Evolutionary conservation across 176 grass and related monocot genomes (phyloP).

Genomic region (Zea luxurians): DNA sequence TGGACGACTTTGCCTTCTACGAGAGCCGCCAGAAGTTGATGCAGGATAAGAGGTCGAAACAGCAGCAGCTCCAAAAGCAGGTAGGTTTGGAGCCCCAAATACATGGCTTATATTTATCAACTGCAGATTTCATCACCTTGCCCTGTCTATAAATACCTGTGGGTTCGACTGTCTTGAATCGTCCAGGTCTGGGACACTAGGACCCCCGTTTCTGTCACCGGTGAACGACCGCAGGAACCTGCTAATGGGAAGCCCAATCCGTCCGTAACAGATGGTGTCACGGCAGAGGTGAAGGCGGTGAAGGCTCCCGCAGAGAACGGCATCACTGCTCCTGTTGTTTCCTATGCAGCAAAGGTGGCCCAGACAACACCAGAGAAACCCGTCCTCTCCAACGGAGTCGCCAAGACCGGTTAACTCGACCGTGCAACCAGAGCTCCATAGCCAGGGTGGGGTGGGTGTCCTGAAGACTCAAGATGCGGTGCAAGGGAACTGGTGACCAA

Average conservation of each 20-base stretch:
- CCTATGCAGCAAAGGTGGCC: constrained; percentile 46
- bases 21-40: constrained; percentile 88
- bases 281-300: constrained; percentile 47
- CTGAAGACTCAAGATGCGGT: too few species aligned
- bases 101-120: background rate
- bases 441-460: too few species aligned
- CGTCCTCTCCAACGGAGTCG: constrained; percentile 22
- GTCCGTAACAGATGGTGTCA: constrained; percentile 36
- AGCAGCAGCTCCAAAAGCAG: constrained; percentile 78
- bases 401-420: constrained; percentile 48
- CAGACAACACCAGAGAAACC: constrained; percentile 42
- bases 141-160: too few species aligned
- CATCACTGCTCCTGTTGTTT: constrained; percentile 23
- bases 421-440: constrained; percentile 7
- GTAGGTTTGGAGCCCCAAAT: background rate
- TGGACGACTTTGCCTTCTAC: constrained; percentile 91
- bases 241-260: constrained; percentile 47
- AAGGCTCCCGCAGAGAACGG: constrained; percentile 53
- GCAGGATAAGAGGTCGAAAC: constrained; percentile 82
- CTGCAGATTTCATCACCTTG: background rate
- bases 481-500: constrained; percentile 27
- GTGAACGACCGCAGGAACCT: constrained; percentile 57
- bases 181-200: constrained; percentile 74
- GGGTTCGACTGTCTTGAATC: background rate
- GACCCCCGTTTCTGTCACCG: constrained; percentile 20